Percentiles rank a stretch among this genome's conserved stretches.
These are phyloP conservation scores for Abelmoschus esculentus DNA, from an alignment of 345 rosid genomes.

Conservation along the genomic window DNA sequence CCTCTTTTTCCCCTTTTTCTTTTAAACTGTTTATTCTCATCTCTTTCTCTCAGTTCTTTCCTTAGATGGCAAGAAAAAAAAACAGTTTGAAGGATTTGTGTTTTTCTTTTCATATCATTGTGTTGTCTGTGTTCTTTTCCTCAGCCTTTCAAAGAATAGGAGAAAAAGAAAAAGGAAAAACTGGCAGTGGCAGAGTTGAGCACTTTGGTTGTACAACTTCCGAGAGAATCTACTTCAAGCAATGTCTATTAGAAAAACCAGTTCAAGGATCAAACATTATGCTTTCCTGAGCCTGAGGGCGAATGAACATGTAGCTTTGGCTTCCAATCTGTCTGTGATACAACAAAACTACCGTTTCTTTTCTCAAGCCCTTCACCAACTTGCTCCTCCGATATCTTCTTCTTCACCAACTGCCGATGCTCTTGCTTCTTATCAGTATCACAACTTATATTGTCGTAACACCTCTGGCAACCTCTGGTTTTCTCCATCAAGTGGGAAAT, in stretches of 20 bases:
- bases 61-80: background rate
- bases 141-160: background rate
- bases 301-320: constrained; percentile 8
- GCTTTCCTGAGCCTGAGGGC: too few species aligned
- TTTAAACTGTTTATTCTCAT: background rate
- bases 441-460: constrained; percentile 31
- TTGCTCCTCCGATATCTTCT: constrained; percentile 20
- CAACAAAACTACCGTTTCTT: constrained; percentile 1
- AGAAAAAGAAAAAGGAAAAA: background rate
- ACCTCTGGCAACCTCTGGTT: constrained; percentile 4
- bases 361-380: constrained; percentile 3
- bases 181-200: constrained; percentile 6
- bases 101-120: background rate
- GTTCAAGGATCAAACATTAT: too few species aligned
- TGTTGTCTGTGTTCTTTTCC: background rate
- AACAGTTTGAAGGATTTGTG: background rate
- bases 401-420: constrained; percentile 19
- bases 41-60: background rate
- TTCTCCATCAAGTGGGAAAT: background rate
- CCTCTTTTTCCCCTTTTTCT: background rate
- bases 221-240: background rate
- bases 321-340: constrained; percentile 29
- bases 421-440: constrained; percentile 23
- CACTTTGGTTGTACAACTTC: background rate
- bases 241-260: too few species aligned